These are phyloP conservation scores for Straminergon stramineum DNA, from an alignment of 225 moss, liverwort and hornwort genomes.

Conservation along the genomic window DNA sequence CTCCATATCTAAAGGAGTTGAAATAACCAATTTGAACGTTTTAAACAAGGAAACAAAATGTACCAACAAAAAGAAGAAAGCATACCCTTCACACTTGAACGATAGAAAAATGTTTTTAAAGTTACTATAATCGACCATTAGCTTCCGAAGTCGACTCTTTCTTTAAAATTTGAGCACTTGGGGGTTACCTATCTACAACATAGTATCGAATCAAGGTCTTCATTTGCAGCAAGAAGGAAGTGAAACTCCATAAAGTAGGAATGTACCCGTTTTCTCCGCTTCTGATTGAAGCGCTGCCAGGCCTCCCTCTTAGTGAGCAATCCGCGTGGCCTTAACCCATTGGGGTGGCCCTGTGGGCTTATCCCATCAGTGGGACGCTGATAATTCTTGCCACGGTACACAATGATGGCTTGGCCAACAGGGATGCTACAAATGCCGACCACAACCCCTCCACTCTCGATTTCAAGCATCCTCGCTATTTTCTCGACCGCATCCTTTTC, in stretches of 20 bases:
- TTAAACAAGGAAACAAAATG: not conserved
- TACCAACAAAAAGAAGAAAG: not conserved
- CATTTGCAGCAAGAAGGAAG: not conserved
- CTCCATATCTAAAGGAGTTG: not conserved
- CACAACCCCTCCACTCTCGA: slow-evolving; percentile 85
- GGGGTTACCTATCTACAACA: not conserved
- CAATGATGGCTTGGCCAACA: slow-evolving; percentile 74
- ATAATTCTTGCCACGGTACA: slow-evolving; percentile 93
- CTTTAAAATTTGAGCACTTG: not conserved
- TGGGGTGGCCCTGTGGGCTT: slow-evolving; percentile 15
- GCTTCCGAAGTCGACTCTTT: not conserved
- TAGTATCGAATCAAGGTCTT: not conserved
- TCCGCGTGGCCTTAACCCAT: slow-evolving; percentile 59
- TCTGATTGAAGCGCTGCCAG: slow-evolving; percentile 80
- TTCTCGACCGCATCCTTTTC: slow-evolving; percentile 54
- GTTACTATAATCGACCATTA: not conserved
- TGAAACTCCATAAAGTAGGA: not conserved
- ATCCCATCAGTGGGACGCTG: slow-evolving; percentile 61
- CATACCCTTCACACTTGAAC: too few species aligned
- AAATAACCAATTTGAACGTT: not conserved
- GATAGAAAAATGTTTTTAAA: not conserved
- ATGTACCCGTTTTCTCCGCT: slow-evolving; percentile 70
- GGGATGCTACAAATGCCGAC: slow-evolving; percentile 67
- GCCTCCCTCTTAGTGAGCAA: slow-evolving; percentile 85
- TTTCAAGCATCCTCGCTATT: slow-evolving; percentile 84